Base-by-base conservation (phyloP, 179 eudicot genomes). In the Corrigiola litoralis region DNA sequence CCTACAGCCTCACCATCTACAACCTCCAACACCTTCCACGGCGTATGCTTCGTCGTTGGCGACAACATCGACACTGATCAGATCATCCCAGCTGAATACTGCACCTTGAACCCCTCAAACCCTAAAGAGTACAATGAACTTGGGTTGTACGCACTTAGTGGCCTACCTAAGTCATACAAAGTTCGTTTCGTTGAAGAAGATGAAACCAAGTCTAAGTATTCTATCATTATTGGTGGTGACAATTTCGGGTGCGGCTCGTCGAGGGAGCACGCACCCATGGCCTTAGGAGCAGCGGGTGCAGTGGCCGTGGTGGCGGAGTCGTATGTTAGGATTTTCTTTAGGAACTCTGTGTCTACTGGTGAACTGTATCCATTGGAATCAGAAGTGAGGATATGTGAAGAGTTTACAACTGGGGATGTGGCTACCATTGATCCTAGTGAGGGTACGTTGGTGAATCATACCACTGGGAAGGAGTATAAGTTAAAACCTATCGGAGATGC, bases 21-120 rank as follows among this genome's bases (percentile, higher is more conserved):
- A n/a, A n/a, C n/a, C n/a, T n/a, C n/a, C n/a, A n/a, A n/a, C n/a
- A n/a, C n/a, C n/a, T n/a, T n/a, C n/a, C n/a, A n/a, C n/a, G n/a
- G n/a, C n/a, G n/a, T n/a, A 23, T 91, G 97, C 75, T 91, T 81
- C 69, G 96, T 91, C 49, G 86, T 88, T 70, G 85, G 94, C 10
- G 97, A 91, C 75, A 88, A 91, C 84, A 86, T 91, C 75, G 97
- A 91, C 85, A 90, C 97, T 16, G 97, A 90, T 68, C 97, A 90
- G 74, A 90, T 90, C 80, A 90, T 91, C 72, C 97, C 97, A 47
- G 94, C 97, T 49, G 94, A 88, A 65, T 85, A 91, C 84, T 86
- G 86, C 13, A 88, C 96, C 49, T 78, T 91, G 23, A 88, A 86
- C 63, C 97, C 97, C 23, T 91, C 96, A 44, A 87, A 88, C 57